Percentiles rank a stretch among this genome's conserved stretches.
Evolutionary conservation across 2,329 filamentous ascomycete species (phyloP).

Genomic region (Pyricularia sp.): DNA sequence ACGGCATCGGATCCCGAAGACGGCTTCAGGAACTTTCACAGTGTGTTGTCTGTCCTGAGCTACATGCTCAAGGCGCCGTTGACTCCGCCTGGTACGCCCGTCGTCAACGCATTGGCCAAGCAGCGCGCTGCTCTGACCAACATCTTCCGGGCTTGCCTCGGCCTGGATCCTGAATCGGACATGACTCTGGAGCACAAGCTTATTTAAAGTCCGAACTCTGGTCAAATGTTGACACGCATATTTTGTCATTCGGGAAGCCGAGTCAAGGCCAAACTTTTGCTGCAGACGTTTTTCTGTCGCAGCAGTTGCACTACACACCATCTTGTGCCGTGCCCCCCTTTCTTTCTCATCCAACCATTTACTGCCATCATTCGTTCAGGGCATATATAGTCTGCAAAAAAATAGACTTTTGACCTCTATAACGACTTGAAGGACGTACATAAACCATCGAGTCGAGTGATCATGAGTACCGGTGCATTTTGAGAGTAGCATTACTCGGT

Average conservation of each 20-base stretch:
- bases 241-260: background rate
- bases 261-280: background rate
- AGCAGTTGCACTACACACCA: background rate
- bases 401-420: background rate
- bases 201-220: conserved; percentile 44
- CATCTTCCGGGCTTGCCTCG: conserved; percentile 97
- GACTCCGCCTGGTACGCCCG: conserved; percentile 88
- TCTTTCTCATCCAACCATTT: background rate
- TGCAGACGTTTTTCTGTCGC: background rate
- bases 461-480: background rate
- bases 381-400: conserved; percentile 1
- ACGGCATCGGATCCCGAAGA: conserved; percentile 25
- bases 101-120: conserved; percentile 92
- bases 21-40: conserved; percentile 86
- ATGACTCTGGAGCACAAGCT: conserved; percentile 99
- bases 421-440: background rate
- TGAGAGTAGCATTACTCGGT: background rate
- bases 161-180: conserved; percentile 92
- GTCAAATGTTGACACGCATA: background rate
- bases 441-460: background rate
- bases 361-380: background rate
- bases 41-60: conserved; percentile 90
- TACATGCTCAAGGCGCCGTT: conserved; percentile 98
- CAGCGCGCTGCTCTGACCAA: conserved; percentile 92
- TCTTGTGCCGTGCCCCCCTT: background rate